phyloP scores from a whole-genome alignment of 73 alveolate genomes.

The Tetrahymena borealis region DNA sequence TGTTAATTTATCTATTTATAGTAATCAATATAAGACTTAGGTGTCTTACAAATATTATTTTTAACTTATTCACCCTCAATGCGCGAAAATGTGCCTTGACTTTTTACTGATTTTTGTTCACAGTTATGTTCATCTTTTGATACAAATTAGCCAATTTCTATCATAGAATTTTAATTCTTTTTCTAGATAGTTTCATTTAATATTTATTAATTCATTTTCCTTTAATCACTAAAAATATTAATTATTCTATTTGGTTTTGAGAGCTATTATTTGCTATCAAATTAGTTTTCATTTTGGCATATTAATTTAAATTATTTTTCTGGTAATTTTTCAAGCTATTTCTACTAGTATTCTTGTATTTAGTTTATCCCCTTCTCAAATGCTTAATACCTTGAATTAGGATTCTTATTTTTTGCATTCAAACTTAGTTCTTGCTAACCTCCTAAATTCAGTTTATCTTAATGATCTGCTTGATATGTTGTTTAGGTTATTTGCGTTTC shows the following conservation, averaged over 20 bases:
- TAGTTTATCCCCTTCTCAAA: no score
- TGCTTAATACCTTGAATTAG: no score
- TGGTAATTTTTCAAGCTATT: no score
- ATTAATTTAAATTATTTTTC: no score
- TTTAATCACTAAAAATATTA: neutral
- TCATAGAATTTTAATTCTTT: neutral
- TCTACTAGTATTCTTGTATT: no score
- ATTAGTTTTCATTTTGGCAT: neutral
- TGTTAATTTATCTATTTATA: neutral
- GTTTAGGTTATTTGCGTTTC: neutral
- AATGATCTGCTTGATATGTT: neutral
- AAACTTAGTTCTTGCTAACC: neutral
- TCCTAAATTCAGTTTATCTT: neutral
- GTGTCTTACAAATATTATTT: neutral
- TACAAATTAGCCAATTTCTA: neutral
- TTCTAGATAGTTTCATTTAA: neutral
- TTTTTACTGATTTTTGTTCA: neutral
- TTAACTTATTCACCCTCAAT: neutral
- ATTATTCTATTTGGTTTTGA: neutral
- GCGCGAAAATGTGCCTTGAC: neutral
- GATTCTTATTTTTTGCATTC: neutral
- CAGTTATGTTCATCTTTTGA: neutral
- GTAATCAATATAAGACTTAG: neutral
- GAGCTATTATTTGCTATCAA: neutral
- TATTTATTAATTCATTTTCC: neutral